Conservation (phyloP, 1,139 yeast species). For the Pneumocystis canis region DNA sequence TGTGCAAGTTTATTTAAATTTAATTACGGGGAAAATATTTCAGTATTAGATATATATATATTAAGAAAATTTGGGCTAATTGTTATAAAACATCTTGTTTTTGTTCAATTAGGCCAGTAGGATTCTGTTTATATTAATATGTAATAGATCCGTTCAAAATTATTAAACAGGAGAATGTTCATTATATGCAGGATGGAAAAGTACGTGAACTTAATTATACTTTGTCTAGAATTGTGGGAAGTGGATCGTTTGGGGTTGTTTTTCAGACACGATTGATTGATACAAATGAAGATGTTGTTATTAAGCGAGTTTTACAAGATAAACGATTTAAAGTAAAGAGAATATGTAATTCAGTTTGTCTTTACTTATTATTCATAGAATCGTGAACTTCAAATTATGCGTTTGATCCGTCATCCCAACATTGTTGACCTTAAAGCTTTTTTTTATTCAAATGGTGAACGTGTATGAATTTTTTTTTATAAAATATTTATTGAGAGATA, state of each 20-base stretch:
- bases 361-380: slow-evolving; percentile 27
- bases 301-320: slow-evolving; percentile 88
- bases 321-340: slow-evolving; percentile 53
- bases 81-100: neutral
- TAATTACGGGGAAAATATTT: neutral
- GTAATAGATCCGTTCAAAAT: slow-evolving; percentile 29
- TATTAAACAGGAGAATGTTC: slow-evolving; percentile 48
- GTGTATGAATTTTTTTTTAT: slow-evolving; percentile 19
- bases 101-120: neutral
- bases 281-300: slow-evolving; percentile 68
- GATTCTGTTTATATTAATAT: neutral
- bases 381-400: slow-evolving; percentile 93
- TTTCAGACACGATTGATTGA: slow-evolving; percentile 56
- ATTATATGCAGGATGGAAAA: slow-evolving; percentile 61
- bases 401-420: slow-evolving; percentile 69
- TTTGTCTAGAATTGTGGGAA: slow-evolving; percentile 79
- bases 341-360: neutral
- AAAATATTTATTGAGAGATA: neutral
- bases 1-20: neutral
- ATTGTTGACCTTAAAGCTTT: slow-evolving; percentile 79
- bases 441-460: slow-evolving; percentile 61
- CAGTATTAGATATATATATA: neutral
- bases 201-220: slow-evolving; percentile 48
- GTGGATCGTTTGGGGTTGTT: slow-evolving; percentile 94
- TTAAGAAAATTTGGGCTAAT: neutral